Conservation (phyloP, 169 alveolate genomes). For the Babesia bigemina region DNA sequence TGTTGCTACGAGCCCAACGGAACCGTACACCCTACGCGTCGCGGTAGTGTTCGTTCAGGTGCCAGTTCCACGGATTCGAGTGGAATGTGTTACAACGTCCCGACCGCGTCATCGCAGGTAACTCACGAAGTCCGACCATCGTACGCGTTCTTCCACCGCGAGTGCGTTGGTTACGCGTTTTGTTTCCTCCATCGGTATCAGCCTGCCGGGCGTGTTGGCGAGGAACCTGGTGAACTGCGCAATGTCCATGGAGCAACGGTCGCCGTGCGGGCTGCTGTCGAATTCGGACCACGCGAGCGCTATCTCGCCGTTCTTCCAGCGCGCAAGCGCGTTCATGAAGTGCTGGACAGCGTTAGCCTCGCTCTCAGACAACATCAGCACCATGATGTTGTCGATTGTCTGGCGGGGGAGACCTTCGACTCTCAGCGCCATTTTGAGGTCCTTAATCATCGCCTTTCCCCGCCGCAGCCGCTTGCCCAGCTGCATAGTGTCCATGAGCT, state of each 20-base stretch:
- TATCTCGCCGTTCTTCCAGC: slow-evolving; percentile 56
- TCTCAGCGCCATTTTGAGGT: slow-evolving; percentile 18
- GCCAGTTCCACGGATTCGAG: no score
- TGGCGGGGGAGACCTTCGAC: slow-evolving; percentile 32
- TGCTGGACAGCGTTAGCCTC: slow-evolving; percentile 7
- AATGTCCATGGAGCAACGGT: slow-evolving; percentile 7
- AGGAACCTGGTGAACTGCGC: slow-evolving; percentile 39
- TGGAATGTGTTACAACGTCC: no score
- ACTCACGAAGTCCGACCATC: slow-evolving; percentile 50
- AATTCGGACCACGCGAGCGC: slow-evolving; percentile 46
- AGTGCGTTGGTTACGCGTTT: slow-evolving; percentile 36
- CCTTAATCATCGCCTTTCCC: slow-evolving; percentile 9
- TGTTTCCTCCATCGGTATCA: slow-evolving; percentile 48
- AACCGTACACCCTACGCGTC: no score
- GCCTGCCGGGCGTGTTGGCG: slow-evolving; percentile 15
- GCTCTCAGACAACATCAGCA: slow-evolving; percentile 7
- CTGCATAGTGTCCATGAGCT: slow-evolving; percentile 35
- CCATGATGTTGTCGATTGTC: slow-evolving; percentile 27
- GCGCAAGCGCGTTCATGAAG: slow-evolving; percentile 24
- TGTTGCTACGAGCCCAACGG: no score
- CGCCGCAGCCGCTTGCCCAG: slow-evolving; percentile 20
- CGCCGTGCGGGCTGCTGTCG: slow-evolving; percentile 15
- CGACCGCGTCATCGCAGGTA: slow-evolving; percentile 10
- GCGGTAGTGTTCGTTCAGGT: no score
- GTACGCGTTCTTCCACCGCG: slow-evolving; percentile 42